Evolutionary conservation across 345 rosid species (phyloP), one percentile per base, ranked within the genome.

Genomic region (Euphorbia tirucalli): DNA sequence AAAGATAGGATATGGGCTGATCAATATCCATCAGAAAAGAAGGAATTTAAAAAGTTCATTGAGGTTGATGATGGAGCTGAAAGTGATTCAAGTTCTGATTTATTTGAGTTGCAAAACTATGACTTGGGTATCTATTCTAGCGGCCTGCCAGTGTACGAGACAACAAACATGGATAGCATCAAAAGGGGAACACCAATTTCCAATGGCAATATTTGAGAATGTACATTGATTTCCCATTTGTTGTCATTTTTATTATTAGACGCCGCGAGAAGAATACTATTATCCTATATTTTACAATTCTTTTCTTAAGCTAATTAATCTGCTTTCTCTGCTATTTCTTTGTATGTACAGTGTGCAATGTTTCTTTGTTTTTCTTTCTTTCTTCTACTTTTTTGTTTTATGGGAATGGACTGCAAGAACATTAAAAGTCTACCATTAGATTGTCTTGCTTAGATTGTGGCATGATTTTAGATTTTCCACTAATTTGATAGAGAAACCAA

Each of bases 41-140:
- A 79, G 44, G 85, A 71, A 74, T 74, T 71, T 69, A 74, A 71
- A 75, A 82, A 78, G 69, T 80, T 69, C 65, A 73, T 30, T 30
- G 82, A 78, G 24, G 74, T 72, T 13, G 94, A 91, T 71, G 89
- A 83, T 64, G 91, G 91, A 7, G 88, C 86, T 50, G 96, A 90
- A 37, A 94, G 96, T 71, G 98, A 94, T 84, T 90, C 97, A 25
- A 94, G 98, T 78, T 94, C 97, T 61, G 98, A 94, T 84, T 86
- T 94, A 79, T 94, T 94, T 55, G 98, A 94, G 82, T 63, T 93
- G 78, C 90, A 87, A 48, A 93, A 86, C 79, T 93, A 88, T 69
- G 92, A 91, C 79, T 68, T 89, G 70, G 89, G 82, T 15, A 80
- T 77, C 61, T 83, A 80, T 71, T 86, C 93, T 28, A 86, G 81